phyloP scores from a whole-genome alignment of 2,329 filamentous ascomycete genomes.

The Beauveria sp. region DNA sequence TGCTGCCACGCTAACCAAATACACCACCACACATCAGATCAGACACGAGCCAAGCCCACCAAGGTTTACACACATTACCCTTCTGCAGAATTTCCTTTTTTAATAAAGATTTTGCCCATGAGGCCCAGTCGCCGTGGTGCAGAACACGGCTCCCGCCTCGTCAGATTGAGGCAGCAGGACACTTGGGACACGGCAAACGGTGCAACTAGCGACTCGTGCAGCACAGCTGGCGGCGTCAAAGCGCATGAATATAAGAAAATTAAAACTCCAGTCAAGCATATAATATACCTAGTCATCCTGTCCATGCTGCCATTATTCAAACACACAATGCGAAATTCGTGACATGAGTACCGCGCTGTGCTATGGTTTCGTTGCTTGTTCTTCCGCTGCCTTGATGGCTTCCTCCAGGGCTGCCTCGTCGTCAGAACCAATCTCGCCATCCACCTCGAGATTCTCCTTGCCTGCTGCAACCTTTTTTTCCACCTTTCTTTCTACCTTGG shows the following conservation, averaged over 20 bases:
- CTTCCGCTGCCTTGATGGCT: conserved; percentile 25
- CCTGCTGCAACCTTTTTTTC: conserved; percentile 14
- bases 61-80: background rate
- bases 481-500: conserved; percentile 15
- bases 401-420: conserved; percentile 32
- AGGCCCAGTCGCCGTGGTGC: background rate
- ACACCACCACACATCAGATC: background rate
- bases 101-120: background rate
- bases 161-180: background rate
- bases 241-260: background rate
- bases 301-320: background rate
- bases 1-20: background rate
- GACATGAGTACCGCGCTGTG: background rate
- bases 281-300: background rate
- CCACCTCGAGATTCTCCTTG: conserved; percentile 8
- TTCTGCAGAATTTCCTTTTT: no score
- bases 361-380: conserved; percentile 11
- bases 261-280: no score
- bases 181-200: background rate
- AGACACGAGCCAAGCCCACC: background rate
- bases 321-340: background rate
- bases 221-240: background rate
- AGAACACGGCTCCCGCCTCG: background rate
- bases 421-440: conserved; percentile 26
- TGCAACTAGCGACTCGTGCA: background rate